Evolutionary conservation across 805 yeast genomes (phyloP).

Genomic region (Yarrowia bubula): DNA sequence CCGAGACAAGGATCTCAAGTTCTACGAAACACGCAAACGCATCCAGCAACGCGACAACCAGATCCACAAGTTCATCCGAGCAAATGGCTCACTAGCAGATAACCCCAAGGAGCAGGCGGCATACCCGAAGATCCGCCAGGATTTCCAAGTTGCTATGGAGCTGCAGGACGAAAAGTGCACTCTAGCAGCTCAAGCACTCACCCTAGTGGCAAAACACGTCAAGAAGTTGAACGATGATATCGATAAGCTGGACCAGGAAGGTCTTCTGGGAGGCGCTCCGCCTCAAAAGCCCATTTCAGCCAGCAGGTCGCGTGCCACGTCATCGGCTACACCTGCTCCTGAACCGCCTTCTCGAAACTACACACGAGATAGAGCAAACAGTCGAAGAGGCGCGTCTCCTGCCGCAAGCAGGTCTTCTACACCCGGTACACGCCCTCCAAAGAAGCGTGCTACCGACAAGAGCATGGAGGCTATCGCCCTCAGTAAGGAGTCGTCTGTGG

Average conservation of each 20-base stretch:
- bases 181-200: constrained; percentile 79
- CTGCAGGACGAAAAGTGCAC: constrained; percentile 76
- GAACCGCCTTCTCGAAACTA: constrained; percentile 27
- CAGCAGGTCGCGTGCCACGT: constrained; percentile 29
- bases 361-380: constrained; percentile 23
- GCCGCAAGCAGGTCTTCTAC: constrained; percentile 26
- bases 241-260: constrained; percentile 72
- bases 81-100: constrained; percentile 75
- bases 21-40: constrained; percentile 64
- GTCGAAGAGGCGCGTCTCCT: constrained; percentile 16
- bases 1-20: constrained; percentile 61
- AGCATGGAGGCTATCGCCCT: neutral
- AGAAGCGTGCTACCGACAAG: constrained; percentile 4
- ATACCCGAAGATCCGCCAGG: constrained; percentile 64
- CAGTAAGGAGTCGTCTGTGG: constrained; percentile 19
- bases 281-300: constrained; percentile 26
- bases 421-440: constrained; percentile 17
- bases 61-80: constrained; percentile 75
- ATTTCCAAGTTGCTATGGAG: constrained; percentile 55
- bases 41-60: constrained; percentile 72
- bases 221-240: constrained; percentile 72
- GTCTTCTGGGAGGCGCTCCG: constrained; percentile 53
- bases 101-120: constrained; percentile 77
- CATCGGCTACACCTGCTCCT: constrained; percentile 29
- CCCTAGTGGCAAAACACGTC: constrained; percentile 72